Conservation (phyloP, 108 stramenopile genomes). For the Chaetoceros muelleri region DNA sequence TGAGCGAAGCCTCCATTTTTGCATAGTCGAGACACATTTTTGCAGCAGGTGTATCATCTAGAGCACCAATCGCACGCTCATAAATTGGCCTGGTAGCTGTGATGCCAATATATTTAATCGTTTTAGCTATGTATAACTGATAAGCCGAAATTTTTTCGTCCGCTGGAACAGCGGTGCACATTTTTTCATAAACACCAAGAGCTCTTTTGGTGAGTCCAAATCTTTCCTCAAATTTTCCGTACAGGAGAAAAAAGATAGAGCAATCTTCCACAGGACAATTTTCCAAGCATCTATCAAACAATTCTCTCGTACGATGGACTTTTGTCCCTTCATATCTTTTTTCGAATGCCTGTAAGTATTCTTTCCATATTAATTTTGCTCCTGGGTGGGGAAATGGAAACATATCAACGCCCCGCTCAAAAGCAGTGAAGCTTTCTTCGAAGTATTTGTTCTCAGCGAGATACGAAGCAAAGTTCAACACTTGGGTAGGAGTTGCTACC, state of each 20-base stretch:
- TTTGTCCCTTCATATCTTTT: constrained; percentile 90
- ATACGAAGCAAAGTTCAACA: constrained; percentile 89
- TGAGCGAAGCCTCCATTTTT: constrained; percentile 83
- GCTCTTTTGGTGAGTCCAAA: constrained; percentile 91
- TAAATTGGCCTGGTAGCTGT: constrained; percentile 86
- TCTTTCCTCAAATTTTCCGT: constrained; percentile 92
- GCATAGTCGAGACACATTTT: constrained; percentile 91
- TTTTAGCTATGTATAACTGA: constrained; percentile 84
- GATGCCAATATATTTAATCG: constrained; percentile 79
- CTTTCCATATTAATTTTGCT: constrained; percentile 78
- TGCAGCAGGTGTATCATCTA: constrained; percentile 64
- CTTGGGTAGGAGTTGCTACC: constrained; percentile 90
- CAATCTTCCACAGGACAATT: constrained; percentile 79
- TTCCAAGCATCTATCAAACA: constrained; percentile 89
- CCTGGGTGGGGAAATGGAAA: constrained; percentile 89
- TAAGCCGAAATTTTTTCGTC: constrained; percentile 80
- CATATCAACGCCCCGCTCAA: constrained; percentile 81
- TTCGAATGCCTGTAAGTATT: constrained; percentile 80
- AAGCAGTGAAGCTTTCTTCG: constrained; percentile 90
- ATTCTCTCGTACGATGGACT: constrained; percentile 85
- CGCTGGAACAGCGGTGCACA: constrained; percentile 76
- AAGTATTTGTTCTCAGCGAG: constrained; percentile 90
- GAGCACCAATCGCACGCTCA: constrained; percentile 82
- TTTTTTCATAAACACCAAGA: constrained; percentile 79
- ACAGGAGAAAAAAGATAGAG: constrained; percentile 77